Conservation (phyloP, 2,329 filamentous ascomycete genomes). For the Apiospora sp. region DNA sequence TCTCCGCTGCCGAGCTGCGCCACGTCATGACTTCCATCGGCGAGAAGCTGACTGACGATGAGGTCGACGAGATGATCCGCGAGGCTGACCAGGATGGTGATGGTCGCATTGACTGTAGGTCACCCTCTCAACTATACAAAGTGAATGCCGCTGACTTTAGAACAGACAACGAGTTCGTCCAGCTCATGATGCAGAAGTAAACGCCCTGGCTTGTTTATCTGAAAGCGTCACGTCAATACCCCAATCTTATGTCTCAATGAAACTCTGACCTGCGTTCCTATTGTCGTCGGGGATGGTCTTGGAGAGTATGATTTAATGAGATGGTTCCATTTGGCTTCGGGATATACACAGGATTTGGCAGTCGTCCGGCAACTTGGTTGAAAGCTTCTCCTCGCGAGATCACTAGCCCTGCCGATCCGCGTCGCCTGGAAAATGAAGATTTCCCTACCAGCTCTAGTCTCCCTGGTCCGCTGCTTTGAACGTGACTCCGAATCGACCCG, state of each 20-base stretch:
- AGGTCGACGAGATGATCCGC: constrained; percentile 93
- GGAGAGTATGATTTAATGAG: constrained; percentile 28
- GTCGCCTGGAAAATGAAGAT: constrained; percentile 24
- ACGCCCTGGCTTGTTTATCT: constrained; percentile 28
- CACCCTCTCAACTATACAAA: neutral
- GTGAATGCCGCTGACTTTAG: constrained; percentile 36
- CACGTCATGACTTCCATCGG: constrained; percentile 93
- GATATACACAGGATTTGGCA: constrained; percentile 28
- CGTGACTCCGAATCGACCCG: neutral
- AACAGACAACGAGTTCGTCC: constrained; percentile 88
- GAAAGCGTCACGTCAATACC: constrained; percentile 22
- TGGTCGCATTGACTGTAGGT: constrained; percentile 85
- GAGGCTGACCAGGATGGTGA: constrained; percentile 91
- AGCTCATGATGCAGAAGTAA: constrained; percentile 97
- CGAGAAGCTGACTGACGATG: constrained; percentile 89
- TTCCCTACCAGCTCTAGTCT: constrained; percentile 3
- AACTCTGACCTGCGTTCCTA: constrained; percentile 28
- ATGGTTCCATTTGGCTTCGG: constrained; percentile 27
- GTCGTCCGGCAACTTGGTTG: constrained; percentile 26
- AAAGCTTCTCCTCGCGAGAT: constrained; percentile 23
- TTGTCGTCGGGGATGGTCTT: constrained; percentile 23
- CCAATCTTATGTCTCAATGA: constrained; percentile 29
- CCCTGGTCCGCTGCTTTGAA: neutral
- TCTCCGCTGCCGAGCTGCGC: constrained; percentile 85
- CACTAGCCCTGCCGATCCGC: constrained; percentile 25